Evolutionary conservation across 2,329 filamentous ascomycete species (phyloP), one percentile per base, ranked within the genome.

Genomic region (Paecilomyces dactylethromorphus): DNA sequence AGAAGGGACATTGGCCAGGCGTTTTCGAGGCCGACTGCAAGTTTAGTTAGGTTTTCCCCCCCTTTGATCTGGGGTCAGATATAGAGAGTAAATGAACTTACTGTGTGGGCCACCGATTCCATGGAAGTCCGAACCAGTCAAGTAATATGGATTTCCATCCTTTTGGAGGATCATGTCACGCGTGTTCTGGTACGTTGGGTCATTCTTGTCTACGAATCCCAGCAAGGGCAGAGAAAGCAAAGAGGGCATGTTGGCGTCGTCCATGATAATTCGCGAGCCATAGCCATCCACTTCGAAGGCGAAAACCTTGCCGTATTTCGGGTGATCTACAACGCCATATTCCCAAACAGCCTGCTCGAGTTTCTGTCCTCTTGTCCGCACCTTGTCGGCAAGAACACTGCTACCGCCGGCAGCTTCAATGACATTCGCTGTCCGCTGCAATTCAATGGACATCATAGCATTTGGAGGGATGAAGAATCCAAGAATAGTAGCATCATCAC

Each of bases 1-100:
- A 99, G 81, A 62, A 97, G 78, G 71, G 90, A 94, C 92, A 99
- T 97, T 0, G 94, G 94, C 94, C 94, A 99, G 7, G 93, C 94
- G 65, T 96, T 90, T 66, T 84, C 79, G n/a, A 96, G 78, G 0
- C 94, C 94, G 64, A 97, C 74, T 89, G 68, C 86, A n/a, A 3
- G 18, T 29, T 15, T 6, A 84, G 84, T 3, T 84, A 26, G 6
- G 24, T 18, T 26, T 6, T 53, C 60, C 60, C 45, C 60, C 45
- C 54, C 57, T 61, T 26, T 32, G 18, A 1, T 10, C 22, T 21
- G 21, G 12, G 11, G n/a, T 21, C 54, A 56, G 45, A 58, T 21
- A 31, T 11, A 56, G 51, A 10, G 45, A 4, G 29, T 3, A 15
- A 33, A 54, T 15, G 31, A 4, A 61, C 81, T 69, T 72, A 86